A percentile compares a stretch with the other conserved stretches of the same genome.
phyloP scores from a whole-genome alignment of 257 asterid species.

The Scutellaria barbata region DNA sequence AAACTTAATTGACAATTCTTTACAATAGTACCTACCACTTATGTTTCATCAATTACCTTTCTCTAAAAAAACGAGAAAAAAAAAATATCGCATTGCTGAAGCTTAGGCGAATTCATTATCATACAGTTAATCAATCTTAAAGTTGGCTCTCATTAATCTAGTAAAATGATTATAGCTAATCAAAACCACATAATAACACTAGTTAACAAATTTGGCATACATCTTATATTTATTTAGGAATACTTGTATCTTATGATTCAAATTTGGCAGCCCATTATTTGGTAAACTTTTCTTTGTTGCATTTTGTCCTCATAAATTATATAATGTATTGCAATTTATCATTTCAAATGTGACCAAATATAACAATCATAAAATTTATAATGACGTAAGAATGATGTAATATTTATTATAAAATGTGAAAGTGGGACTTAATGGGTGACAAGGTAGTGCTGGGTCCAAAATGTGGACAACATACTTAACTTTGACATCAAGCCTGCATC shows the following conservation, averaged over 20 bases:
- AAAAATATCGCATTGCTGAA: constrained; percentile 24
- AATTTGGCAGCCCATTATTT: too few species aligned
- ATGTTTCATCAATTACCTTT: background rate
- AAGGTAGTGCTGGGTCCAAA: constrained; percentile 40
- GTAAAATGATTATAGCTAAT: constrained; percentile 42
- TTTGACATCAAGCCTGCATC: constrained; percentile 72
- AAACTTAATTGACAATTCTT: background rate
- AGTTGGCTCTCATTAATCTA: constrained; percentile 46
- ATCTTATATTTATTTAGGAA: too few species aligned
- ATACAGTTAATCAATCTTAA: constrained; percentile 33
- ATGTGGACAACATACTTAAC: constrained; percentile 69
- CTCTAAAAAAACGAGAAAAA: background rate
- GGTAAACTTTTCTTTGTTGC: too few species aligned
- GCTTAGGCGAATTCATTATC: constrained; percentile 22
- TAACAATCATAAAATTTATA: background rate
- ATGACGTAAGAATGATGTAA: constrained; percentile 42
- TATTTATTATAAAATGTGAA: constrained; percentile 12
- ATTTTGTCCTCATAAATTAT: too few species aligned
- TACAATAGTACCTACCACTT: background rate
- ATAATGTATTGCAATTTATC: too few species aligned
- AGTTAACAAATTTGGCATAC: background rate
- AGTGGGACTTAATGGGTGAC: constrained; percentile 46
- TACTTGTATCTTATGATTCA: too few species aligned
- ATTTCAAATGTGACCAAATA: too few species aligned
- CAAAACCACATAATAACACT: constrained; percentile 39